Conservation (phyloP, 1,284 basidiomycete species). For the Ceratobasidium sp. region DNA sequence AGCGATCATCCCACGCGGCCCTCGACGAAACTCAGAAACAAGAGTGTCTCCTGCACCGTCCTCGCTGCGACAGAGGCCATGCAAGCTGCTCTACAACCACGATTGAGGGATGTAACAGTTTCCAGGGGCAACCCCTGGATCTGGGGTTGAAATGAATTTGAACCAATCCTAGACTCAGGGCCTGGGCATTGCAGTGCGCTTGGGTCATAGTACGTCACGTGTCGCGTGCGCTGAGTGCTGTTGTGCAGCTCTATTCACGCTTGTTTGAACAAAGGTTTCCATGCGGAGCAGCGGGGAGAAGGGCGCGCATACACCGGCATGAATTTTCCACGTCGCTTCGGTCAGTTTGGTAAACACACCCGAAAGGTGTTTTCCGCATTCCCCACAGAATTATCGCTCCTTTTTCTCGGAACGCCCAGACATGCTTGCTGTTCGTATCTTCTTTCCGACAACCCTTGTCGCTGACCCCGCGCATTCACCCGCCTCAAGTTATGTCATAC, state of each 20-base stretch:
- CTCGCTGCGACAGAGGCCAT: no score
- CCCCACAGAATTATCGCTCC: not conserved
- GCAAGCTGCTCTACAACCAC: no score
- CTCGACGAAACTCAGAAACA: no score
- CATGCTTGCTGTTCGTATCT: no score
- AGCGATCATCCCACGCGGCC: no score
- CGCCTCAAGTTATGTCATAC: no score
- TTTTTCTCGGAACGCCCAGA: no score
- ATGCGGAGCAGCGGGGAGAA: no score
- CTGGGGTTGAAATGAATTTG: slow-evolving; percentile 29
- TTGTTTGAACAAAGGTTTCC: slow-evolving; percentile 6
- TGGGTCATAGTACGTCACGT: slow-evolving; percentile 10
- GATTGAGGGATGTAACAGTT: no score
- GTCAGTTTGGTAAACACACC: slow-evolving; percentile 4
- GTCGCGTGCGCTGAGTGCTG: not conserved
- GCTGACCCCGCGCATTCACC: no score
- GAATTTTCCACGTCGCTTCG: not conserved
- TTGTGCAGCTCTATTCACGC: no score
- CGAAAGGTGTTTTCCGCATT: slow-evolving; percentile 7
- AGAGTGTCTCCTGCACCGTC: no score
- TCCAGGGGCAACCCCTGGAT: slow-evolving; percentile 27
- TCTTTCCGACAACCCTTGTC: not conserved
- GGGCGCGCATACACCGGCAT: not conserved
- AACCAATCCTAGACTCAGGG: slow-evolving; percentile 17
- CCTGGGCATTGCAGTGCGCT: slow-evolving; percentile 14